Evolutionary conservation across 192 early-diverging fungal genomes (phyloP).

Genomic region (Dispira parvispora): DNA sequence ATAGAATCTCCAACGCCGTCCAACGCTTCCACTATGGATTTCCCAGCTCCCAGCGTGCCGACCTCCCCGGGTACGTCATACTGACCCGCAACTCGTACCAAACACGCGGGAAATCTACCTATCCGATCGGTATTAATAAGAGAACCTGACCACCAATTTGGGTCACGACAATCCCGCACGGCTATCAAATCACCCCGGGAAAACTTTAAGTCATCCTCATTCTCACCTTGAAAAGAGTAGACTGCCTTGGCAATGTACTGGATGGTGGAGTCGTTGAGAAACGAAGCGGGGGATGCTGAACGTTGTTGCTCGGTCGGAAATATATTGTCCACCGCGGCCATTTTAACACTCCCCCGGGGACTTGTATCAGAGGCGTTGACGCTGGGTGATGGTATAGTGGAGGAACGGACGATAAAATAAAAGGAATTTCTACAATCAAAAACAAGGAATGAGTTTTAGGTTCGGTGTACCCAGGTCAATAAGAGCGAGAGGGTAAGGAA

Average conservation of each 20-base stretch:
- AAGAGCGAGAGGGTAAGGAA: too few relatives aligned
- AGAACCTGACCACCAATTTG: constrained; percentile 34
- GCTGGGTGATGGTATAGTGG: too few relatives aligned
- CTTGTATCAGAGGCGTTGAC: too few relatives aligned
- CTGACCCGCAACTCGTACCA: constrained; percentile 16
- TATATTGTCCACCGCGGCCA: too few relatives aligned
- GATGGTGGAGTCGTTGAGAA: constrained; percentile 4
- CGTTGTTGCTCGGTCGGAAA: background rate
- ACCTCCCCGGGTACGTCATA: background rate
- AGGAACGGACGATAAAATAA: too few relatives aligned
- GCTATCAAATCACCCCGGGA: constrained; percentile 4
- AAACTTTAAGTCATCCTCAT: constrained; percentile 20
- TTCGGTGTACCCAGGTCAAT: too few relatives aligned
- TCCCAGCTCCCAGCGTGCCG: background rate
- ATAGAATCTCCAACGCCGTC: too few relatives aligned
- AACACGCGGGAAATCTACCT: constrained; percentile 30
- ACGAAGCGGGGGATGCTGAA: background rate
- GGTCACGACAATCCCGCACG: constrained; percentile 14
- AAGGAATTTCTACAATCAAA: too few relatives aligned
- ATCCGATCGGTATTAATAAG: constrained; percentile 24
- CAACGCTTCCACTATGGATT: too few relatives aligned
- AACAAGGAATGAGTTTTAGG: too few relatives aligned
- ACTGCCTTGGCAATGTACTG: constrained; percentile 28
- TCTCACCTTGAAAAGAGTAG: constrained; percentile 32
- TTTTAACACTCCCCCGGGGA: too few relatives aligned